These are phyloP conservation scores for Puccinia horiana DNA, from an alignment of 1,284 basidiomycete genomes.

Conservation along the genomic window DNA sequence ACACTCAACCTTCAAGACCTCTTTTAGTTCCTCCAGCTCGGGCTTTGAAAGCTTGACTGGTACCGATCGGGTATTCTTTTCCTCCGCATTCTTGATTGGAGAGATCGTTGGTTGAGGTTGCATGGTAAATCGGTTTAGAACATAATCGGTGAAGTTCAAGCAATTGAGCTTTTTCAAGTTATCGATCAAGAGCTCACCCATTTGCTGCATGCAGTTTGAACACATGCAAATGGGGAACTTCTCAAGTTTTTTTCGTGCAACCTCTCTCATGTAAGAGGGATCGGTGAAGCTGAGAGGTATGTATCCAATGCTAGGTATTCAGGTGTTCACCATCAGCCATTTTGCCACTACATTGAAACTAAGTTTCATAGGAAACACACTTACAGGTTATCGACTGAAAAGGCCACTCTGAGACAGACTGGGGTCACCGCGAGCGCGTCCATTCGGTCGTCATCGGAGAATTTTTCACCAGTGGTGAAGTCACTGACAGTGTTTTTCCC, in stretches of 20 bases:
- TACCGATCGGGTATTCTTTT: background rate
- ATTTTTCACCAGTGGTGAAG: background rate
- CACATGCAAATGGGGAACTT: slow-evolving; percentile 3
- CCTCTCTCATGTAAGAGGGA: background rate
- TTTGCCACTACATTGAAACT: background rate
- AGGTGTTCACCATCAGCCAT: background rate
- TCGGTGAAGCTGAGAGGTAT: background rate
- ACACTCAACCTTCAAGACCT: background rate
- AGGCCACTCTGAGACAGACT: background rate
- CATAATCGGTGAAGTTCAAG: background rate
- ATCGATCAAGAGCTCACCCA: background rate
- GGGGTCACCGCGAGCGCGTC: background rate
- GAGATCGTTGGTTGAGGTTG: background rate
- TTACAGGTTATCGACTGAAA: background rate
- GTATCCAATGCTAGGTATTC: background rate
- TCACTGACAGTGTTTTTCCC: background rate
- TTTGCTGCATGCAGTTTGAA: background rate
- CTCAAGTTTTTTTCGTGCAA: background rate
- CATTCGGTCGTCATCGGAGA: background rate
- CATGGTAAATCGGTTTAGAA: background rate
- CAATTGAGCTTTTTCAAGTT: background rate
- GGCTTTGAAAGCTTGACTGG: background rate
- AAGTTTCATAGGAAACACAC: background rate
- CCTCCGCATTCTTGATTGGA: background rate
- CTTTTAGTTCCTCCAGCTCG: background rate